Conservation (phyloP, 192 early-diverging fungal genomes). For the Bifiguratus adelaidae region DNA sequence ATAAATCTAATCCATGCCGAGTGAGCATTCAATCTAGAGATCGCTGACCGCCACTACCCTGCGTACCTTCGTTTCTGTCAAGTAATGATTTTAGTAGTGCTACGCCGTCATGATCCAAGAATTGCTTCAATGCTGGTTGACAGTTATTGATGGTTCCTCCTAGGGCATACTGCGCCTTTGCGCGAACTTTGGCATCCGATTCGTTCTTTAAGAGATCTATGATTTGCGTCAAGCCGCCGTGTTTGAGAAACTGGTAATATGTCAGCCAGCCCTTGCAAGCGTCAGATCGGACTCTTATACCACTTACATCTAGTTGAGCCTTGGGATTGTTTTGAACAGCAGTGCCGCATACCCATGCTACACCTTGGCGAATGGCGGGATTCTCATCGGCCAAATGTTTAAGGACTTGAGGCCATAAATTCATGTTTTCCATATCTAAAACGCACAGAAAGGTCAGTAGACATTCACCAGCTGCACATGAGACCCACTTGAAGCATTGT, state of each 20-base stretch:
- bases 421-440: slow-evolving; percentile 75
- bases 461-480: neutral
- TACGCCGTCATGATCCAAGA: slow-evolving; percentile 32
- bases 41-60: neutral
- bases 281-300: neutral
- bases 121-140: slow-evolving; percentile 38
- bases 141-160: slow-evolving; percentile 55
- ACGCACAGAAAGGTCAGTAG: neutral
- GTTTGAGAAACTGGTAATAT: slow-evolving; percentile 26
- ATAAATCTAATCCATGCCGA: slow-evolving; percentile 19
- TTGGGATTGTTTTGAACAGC: slow-evolving; percentile 88
- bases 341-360: slow-evolving; percentile 89
- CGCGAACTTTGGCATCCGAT: slow-evolving; percentile 28
- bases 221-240: slow-evolving; percentile 31
- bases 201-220: slow-evolving; percentile 31
- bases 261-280: neutral
- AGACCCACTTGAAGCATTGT: slow-evolving; percentile 68
- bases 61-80: neutral
- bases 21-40: neutral
- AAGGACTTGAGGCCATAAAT: slow-evolving; percentile 77
- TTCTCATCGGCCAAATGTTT: slow-evolving; percentile 35
- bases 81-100: slow-evolving; percentile 3
- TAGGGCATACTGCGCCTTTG: slow-evolving; percentile 64
- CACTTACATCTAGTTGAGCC: slow-evolving; percentile 61
- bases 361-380: slow-evolving; percentile 47